Conservation (phyloP, 495 filamentous ascomycete species). For the Xylaria castorea region DNA sequence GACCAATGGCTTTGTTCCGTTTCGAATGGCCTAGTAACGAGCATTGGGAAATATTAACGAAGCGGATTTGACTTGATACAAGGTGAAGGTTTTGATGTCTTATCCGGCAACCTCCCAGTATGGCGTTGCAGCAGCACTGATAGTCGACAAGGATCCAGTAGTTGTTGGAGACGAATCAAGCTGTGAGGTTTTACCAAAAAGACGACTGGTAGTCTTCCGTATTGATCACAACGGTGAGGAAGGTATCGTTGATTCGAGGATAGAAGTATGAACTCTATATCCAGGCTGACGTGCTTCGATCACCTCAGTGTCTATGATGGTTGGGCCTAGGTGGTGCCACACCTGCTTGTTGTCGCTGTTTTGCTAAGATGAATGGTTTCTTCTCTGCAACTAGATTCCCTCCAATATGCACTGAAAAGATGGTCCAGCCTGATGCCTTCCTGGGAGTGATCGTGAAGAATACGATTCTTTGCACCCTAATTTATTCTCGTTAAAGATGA, state of each 20-base stretch:
- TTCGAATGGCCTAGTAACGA: conserved; percentile 64
- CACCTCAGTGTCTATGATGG: background rate
- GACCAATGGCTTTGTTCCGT: conserved; percentile 66
- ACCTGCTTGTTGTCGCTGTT: background rate
- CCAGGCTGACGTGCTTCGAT: background rate
- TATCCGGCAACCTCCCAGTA: conserved; percentile 1
- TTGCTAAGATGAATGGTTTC: conserved; percentile 6
- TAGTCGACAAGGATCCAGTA: background rate
- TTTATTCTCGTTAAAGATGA: conserved; percentile 7
- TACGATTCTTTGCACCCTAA: conserved; percentile 2
- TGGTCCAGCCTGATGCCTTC: background rate
- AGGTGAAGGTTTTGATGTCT: conserved; percentile 1
- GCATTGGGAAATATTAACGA: conserved; percentile 58
- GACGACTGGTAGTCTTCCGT: background rate
- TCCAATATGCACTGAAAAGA: background rate
- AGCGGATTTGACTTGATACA: conserved; percentile 27
- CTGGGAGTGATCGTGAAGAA: background rate
- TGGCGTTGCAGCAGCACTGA: conserved; percentile 14
- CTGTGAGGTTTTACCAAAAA: background rate
- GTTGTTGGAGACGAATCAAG: background rate
- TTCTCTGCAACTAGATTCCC: background rate
- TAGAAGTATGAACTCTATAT: background rate
- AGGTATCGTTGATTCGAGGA: background rate
- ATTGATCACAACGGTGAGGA: background rate
- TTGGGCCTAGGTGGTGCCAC: background rate